Evolutionary conservation across 768 basidiomycete genomes (phyloP), one percentile per base, ranked within the genome.

Genomic region (Leccinum aurantiacum): DNA sequence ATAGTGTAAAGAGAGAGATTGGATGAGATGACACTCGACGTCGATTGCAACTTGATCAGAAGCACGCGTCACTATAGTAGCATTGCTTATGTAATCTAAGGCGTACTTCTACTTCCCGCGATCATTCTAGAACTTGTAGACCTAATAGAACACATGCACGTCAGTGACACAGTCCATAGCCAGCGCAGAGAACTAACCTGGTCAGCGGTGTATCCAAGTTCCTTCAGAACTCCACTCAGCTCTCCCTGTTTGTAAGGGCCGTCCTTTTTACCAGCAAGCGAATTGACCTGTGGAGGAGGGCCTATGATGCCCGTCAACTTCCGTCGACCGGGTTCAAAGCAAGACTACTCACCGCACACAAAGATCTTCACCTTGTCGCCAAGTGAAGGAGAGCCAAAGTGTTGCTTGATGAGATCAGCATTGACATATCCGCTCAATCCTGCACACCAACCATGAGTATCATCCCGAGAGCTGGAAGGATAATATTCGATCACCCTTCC

Each of bases 211-310:
- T 96, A 99, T 38, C 93, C 94, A 6, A 80, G 87, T 64, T 95
- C 89, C 75, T 91, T 92, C 52, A 98, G 80, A n/a, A 89, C 76
- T 48, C 95, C 95, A 15, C 81, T 82, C 19, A 97, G 69, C 61
- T 85, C 84, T 25, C 95, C 95, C 74, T 97, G 95, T 75, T 91
- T 86, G 79, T 82, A 84, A 7, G 58, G 53, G 15, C 93, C 92
- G 4, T 85, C 88, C 78, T 98, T 98, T 73, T 89, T 85, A 17
- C 97, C 97, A 54, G 91, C 86, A 60, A 98, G 65, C 2, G 93
- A 84, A n/a, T 81, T 81, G n/a, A 98, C 90, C 73, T 97, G 95
- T 5, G 83, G 84, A 13, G 95, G 96, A 13, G 93, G 93, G 7
- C 92, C 89, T 62, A 63, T 50, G 29, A 15, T 15, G 19, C 14